Conservation (phyloP, 2,329 filamentous ascomycete genomes). For the Bipolaris bicolor region DNA sequence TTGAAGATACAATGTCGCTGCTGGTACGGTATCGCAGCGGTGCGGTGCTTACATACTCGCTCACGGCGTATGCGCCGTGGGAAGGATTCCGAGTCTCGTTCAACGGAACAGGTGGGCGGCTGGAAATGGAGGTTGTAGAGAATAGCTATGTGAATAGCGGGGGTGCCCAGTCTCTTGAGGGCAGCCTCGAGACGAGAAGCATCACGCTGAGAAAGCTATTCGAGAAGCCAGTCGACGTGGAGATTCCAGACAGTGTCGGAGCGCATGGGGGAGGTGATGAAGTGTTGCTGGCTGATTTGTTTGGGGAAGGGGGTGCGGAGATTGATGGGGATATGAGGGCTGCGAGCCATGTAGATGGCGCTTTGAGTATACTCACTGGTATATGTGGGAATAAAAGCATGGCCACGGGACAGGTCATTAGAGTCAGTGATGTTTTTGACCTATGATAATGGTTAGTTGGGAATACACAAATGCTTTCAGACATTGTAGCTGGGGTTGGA, state of each 20-base stretch:
- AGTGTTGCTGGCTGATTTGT: slow-evolving; percentile 63
- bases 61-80: slow-evolving; percentile 68
- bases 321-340: slow-evolving; percentile 56
- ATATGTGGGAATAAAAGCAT: slow-evolving; percentile 66
- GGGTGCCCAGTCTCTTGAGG: slow-evolving; percentile 63
- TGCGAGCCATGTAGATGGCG: slow-evolving; percentile 65
- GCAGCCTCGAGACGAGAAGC: slow-evolving; percentile 58
- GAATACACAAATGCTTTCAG: not conserved
- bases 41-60: slow-evolving; percentile 64
- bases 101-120: slow-evolving; percentile 63
- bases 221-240: slow-evolving; percentile 62
- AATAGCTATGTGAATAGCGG: slow-evolving; percentile 65
- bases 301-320: slow-evolving; percentile 60
- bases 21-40: slow-evolving; percentile 64
- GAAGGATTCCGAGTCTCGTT: slow-evolving; percentile 65
- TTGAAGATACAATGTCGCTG: slow-evolving; percentile 69
- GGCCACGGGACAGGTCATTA: slow-evolving; percentile 62
- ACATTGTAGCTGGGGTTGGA: no score
- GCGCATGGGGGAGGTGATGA: slow-evolving; percentile 67
- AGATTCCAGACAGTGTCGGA: slow-evolving; percentile 59
- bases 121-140: slow-evolving; percentile 68
- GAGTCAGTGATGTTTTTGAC: slow-evolving; percentile 57
- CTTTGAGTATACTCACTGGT: slow-evolving; percentile 64
- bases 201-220: slow-evolving; percentile 62
- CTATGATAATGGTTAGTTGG: not conserved